Evolutionary conservation across 75 land plant genomes (phyloP), one percentile per base, ranked within the genome.

Genomic region (Cupressus sempervirens): DNA sequence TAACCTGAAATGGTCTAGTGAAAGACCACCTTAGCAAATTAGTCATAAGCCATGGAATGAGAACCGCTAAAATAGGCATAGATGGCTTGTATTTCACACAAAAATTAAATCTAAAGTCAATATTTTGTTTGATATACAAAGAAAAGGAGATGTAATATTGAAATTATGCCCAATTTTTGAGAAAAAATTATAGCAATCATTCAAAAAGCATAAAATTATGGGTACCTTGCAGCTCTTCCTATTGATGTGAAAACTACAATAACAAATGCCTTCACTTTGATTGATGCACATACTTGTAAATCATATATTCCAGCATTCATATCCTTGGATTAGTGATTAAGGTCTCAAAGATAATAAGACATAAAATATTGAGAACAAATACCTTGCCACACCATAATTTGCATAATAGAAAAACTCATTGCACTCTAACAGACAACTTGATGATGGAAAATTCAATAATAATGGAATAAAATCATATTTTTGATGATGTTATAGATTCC

Each of bases 401-500:
- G 12, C 48, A 79, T 83, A 41, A 10, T n/a, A n/a, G n/a, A n/a
- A n/a, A n/a, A n/a, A n/a, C n/a, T n/a, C n/a, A n/a, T n/a, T n/a
- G n/a, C n/a, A 65, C 72, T n/a, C 26, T 20, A 52, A 52, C 11
- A 3, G 3, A 83, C 32, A 83, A 1, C 35, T 65, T 53, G 20
- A 72, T 65, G 68, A 53, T 38, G 40, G 40, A 73, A 53, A n/a
- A 30, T 38, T 53, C 38, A 83, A 77, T 53, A 34, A 56, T 7
- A 83, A 29, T 70, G 38, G n/a, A 52, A 26, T 13, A 79, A 20
- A 76, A 43, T 79, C 80, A 48, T 95, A 96, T 97, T 86, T 97
- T 98, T 58, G 99, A 94, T 23, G 99, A 98, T 73, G 99, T 97
- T 83, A 98, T 96, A 40, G 99, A 94, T 83, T 98, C 99, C 88